These are phyloP conservation scores for Liquidambar formosana DNA, from an alignment of 164 flowering plant species.

Conservation along the genomic window DNA sequence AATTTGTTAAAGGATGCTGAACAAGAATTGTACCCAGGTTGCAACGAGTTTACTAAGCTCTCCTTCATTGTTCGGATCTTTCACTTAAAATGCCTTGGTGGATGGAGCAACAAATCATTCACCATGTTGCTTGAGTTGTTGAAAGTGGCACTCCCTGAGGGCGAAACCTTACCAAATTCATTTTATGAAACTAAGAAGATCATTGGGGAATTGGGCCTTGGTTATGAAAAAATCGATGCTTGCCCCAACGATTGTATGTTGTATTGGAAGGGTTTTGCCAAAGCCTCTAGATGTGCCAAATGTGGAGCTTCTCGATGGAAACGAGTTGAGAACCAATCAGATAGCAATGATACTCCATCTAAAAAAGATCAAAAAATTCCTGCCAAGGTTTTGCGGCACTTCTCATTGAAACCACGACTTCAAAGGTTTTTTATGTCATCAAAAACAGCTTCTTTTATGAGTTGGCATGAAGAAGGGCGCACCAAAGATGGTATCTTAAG, in stretches of 20 bases:
- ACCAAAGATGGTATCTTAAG: not conserved
- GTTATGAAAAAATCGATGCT: conserved; percentile 5
- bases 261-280: not conserved
- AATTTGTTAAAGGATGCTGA: too few species aligned
- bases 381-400: conserved; percentile 7
- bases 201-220: conserved; percentile 6
- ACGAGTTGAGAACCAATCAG: too few species aligned
- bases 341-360: too few species aligned
- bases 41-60: not conserved
- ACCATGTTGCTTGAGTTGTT: not conserved
- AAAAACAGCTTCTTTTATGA: not conserved
- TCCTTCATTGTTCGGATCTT: conserved; percentile 7
- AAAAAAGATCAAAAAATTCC: conserved; percentile 2
- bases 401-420: conserved; percentile 13
- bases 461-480: not conserved
- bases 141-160: conserved; percentile 6
- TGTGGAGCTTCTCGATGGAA: conserved; percentile 8
- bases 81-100: conserved; percentile 8
- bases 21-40: too few species aligned
- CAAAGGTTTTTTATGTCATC: not conserved
- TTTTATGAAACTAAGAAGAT: too few species aligned
- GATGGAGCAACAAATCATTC: conserved; percentile 12
- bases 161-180: not conserved
- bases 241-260: conserved; percentile 18
- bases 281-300: not conserved